Conservation (phyloP, 23 red algal genomes). For the Chondrus crispus region DNA sequence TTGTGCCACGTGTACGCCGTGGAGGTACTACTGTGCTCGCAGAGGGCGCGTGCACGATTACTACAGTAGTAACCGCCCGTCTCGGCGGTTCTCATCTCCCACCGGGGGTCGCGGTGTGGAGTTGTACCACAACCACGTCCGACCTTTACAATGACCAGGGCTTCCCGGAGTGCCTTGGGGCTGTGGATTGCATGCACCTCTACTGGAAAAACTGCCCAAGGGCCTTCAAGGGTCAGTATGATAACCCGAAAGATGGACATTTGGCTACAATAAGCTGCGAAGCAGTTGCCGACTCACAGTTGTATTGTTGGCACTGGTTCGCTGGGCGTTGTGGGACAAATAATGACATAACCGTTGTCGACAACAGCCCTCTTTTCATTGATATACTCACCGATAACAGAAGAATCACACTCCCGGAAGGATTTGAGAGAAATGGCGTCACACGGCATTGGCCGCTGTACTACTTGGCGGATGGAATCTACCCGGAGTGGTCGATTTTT, state of each 20-base stretch:
- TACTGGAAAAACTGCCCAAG: slow-evolving; percentile 8
- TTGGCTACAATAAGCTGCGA: background rate
- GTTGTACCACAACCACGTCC: no score
- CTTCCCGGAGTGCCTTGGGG: background rate
- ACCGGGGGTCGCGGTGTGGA: no score
- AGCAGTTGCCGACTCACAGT: background rate
- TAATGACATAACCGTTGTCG: slow-evolving; percentile 22
- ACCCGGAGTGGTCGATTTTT: slow-evolving; percentile 31
- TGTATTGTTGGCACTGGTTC: slow-evolving; percentile 23
- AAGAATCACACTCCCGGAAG: slow-evolving; percentile 11
- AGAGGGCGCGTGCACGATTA: no score
- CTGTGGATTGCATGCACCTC: background rate
- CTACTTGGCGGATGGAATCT: background rate
- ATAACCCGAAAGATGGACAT: slow-evolving; percentile 40
- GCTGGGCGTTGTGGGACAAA: slow-evolving; percentile 18
- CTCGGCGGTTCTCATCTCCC: no score
- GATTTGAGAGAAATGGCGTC: background rate
- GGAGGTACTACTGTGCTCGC: no score
- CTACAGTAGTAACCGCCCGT: no score
- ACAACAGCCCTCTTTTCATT: slow-evolving; percentile 36
- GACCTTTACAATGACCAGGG: background rate
- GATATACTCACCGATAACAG: background rate
- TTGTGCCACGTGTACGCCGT: no score
- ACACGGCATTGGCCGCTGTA: background rate
- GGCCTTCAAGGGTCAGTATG: slow-evolving; percentile 3